Conservation (phyloP, 305 asterid species). For the Ilex paraguariensis region DNA sequence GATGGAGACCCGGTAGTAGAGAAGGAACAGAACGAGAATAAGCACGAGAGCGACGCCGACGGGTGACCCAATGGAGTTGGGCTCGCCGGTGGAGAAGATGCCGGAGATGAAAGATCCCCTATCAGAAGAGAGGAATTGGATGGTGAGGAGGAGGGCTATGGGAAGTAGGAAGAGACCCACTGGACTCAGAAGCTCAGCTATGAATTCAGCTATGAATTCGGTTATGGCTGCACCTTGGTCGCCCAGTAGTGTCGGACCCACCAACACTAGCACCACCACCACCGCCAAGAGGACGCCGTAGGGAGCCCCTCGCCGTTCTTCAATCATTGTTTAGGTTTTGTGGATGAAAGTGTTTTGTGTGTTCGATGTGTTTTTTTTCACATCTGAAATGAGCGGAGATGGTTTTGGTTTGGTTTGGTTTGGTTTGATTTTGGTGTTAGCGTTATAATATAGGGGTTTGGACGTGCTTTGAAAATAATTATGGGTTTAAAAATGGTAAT, state of each 20-base stretch:
- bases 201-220: conserved; percentile 74
- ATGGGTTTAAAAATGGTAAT: too few species aligned
- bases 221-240: conserved; percentile 85
- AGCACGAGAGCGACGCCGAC: conserved; percentile 77
- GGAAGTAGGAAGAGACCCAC: conserved; percentile 81
- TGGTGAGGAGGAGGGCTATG: conserved; percentile 57
- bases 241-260: conserved; percentile 58
- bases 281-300: conserved; percentile 66
- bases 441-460: too few species aligned
- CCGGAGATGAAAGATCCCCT: conserved; percentile 63
- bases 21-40: conserved; percentile 56
- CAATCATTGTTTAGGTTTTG: conserved; percentile 35
- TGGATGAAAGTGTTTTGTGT: neutral
- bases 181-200: conserved; percentile 73
- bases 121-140: conserved; percentile 84
- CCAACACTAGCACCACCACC: conserved; percentile 55
- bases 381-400: too few species aligned
- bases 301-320: conserved; percentile 77
- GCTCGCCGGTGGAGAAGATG: conserved; percentile 66
- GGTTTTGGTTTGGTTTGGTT: too few species aligned
- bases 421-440: too few species aligned
- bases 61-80: conserved; percentile 83
- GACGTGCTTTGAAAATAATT: too few species aligned
- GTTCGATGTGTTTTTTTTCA: too few species aligned
- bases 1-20: conserved; percentile 62